Conservation (phyloP, 331 rosid species). For the Phaseolus coccineus region DNA sequence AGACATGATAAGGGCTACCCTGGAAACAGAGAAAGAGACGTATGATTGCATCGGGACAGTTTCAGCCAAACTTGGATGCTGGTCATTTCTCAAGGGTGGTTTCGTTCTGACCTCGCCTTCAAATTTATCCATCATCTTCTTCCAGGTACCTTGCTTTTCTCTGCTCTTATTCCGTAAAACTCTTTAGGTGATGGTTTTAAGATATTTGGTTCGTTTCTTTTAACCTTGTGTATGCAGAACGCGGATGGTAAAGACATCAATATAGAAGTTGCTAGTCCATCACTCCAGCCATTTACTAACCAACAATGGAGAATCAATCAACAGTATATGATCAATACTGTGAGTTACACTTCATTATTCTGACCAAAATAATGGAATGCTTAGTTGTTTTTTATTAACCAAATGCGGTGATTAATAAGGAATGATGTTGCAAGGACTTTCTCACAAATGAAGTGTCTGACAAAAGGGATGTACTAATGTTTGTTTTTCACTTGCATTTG, state of each 20-base stretch:
- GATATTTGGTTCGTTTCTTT: background rate
- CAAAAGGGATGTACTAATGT: background rate
- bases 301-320: slow-evolving; percentile 79
- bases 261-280: slow-evolving; percentile 63
- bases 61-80: slow-evolving; percentile 73
- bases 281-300: slow-evolving; percentile 76
- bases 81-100: slow-evolving; percentile 98
- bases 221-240: slow-evolving; percentile 46
- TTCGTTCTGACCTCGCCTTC: slow-evolving; percentile 64
- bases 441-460: background rate
- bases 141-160: slow-evolving; percentile 57
- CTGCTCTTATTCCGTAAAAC: background rate
- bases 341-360: slow-evolving; percentile 43
- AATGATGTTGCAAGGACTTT: background rate
- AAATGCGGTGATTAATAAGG: background rate
- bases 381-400: background rate
- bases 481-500: slow-evolving; percentile 28
- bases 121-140: slow-evolving; percentile 55
- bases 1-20: slow-evolving; percentile 63
- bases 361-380: background rate
- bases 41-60: slow-evolving; percentile 74
- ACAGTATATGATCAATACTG: slow-evolving; percentile 72
- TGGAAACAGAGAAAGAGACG: slow-evolving; percentile 53
- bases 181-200: background rate
- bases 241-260: slow-evolving; percentile 49